These are phyloP conservation scores for Urochloa ruziziensis DNA, from an alignment of 176 grass and related monocot genomes.

Conservation along the genomic window DNA sequence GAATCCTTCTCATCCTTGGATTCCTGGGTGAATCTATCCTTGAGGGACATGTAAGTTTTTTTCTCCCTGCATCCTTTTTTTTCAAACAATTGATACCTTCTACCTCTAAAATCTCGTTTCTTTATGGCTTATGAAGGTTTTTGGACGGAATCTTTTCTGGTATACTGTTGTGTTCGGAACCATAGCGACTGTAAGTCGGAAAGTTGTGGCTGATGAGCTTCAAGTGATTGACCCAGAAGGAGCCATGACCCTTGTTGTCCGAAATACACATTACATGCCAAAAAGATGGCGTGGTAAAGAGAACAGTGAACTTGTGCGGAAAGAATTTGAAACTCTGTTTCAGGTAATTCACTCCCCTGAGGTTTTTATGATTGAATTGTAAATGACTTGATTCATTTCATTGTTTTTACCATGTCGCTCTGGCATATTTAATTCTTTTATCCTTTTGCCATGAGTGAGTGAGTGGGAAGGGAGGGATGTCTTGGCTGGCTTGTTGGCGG, in stretches of 20 bases:
- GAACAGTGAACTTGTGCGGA: slow-evolving; percentile 59
- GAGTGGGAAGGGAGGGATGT: not conserved
- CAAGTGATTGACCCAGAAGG: slow-evolving; percentile 91
- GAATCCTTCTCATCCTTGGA: slow-evolving; percentile 63
- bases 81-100: not conserved
- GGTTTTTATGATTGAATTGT: not conserved
- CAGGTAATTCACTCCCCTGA: slow-evolving; percentile 46
- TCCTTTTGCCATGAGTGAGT: not conserved
- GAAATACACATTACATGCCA: slow-evolving; percentile 90
- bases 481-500: not conserved
- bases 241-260: slow-evolving; percentile 70
- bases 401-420: not conserved
- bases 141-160: slow-evolving; percentile 90
- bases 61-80: not conserved
- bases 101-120: slow-evolving; percentile 17
- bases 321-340: slow-evolving; percentile 86
- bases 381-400: not conserved
- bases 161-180: slow-evolving; percentile 91
- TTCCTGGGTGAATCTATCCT: slow-evolving; percentile 83
- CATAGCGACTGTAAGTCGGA: slow-evolving; percentile 84
- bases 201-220: slow-evolving; percentile 78
- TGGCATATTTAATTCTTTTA: not conserved
- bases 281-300: slow-evolving; percentile 90
- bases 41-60: slow-evolving; percentile 79
- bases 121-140: slow-evolving; percentile 47